phyloP scores from a whole-genome alignment of 345 rosid species.

The Salix koriyanagi region DNA sequence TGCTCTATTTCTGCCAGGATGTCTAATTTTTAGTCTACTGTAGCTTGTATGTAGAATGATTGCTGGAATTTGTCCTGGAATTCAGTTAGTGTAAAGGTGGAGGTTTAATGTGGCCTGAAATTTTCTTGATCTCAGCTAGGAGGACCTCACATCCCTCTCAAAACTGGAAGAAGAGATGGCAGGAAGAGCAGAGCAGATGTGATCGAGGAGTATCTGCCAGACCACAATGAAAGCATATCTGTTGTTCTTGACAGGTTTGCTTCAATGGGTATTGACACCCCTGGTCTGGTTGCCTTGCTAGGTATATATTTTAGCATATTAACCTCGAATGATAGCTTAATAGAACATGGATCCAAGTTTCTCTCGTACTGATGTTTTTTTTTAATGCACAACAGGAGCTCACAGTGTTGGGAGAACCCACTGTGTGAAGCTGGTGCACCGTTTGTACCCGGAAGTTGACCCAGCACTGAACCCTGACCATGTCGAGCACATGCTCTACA shows the following conservation, averaged over 20 bases:
- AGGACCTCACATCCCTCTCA: conserved; percentile 83
- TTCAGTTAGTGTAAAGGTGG: too few species aligned
- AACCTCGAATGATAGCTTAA: neutral
- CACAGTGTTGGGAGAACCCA: conserved; percentile 98
- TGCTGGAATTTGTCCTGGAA: too few species aligned
- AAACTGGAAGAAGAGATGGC: conserved; percentile 94
- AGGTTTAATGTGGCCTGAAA: neutral
- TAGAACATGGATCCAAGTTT: neutral
- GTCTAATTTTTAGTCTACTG: too few species aligned
- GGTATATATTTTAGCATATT: conserved; percentile 25
- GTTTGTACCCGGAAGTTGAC: conserved; percentile 85
- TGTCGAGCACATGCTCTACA: conserved; percentile 80
- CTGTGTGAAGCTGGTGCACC: conserved; percentile 86
- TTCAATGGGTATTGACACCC: conserved; percentile 71
- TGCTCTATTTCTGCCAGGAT: neutral
- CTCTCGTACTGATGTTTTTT: neutral
- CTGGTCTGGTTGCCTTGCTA: conserved; percentile 73
- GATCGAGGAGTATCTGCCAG: conserved; percentile 73
- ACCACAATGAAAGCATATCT: conserved; percentile 88
- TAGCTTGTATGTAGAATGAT: too few species aligned
- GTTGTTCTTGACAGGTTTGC: conserved; percentile 78
- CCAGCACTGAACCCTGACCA: conserved; percentile 77
- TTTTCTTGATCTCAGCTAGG: conserved; percentile 53
- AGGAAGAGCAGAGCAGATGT: conserved; percentile 76
- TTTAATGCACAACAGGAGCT: conserved; percentile 42